phyloP scores from a whole-genome alignment of 106 monocot genomes.

The Agapanthus africanus region DNA sequence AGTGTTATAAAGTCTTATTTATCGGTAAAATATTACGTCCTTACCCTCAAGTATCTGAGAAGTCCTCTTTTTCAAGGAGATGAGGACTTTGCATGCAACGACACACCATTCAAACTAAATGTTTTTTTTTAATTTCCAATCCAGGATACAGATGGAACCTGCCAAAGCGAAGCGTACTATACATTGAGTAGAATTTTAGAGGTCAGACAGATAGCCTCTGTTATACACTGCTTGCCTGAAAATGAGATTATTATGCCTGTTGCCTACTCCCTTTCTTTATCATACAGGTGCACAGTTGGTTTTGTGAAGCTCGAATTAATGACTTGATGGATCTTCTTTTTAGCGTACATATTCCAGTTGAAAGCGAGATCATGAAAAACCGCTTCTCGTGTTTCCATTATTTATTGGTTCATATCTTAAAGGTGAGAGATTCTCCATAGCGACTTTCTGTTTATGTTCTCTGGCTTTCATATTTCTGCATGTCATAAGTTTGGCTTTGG shows the following conservation, averaged over 20 bases:
- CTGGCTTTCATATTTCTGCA: not conserved
- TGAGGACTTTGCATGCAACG: not conserved
- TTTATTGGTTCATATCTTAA: slow-evolving; percentile 66
- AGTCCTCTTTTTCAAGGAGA: not conserved
- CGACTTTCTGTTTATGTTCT: not conserved
- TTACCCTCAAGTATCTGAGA: not conserved
- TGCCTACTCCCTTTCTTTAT: slow-evolving; percentile 4
- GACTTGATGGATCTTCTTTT: slow-evolving; percentile 67
- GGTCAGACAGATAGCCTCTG: slow-evolving; percentile 22
- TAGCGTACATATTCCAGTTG: slow-evolving; percentile 26
- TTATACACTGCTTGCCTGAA: not conserved
- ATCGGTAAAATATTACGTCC: slow-evolving; percentile 29
- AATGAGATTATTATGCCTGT: not conserved
- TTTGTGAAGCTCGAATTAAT: slow-evolving; percentile 39
- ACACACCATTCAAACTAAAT: not conserved
- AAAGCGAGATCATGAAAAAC: slow-evolving; percentile 28
- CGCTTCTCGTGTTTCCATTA: slow-evolving; percentile 63
- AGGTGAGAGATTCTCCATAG: slow-evolving; percentile 35
- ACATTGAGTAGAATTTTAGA: slow-evolving; percentile 67
- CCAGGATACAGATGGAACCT: slow-evolving; percentile 33
- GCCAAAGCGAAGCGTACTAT: slow-evolving; percentile 41
- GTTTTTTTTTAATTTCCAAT: slow-evolving; percentile 6
- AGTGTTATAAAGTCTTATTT: slow-evolving; percentile 48
- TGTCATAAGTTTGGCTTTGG: not conserved
- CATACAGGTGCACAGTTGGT: slow-evolving; percentile 64